Evolutionary conservation across 176 grass and related monocot genomes (phyloP).

Genomic region (Aegilops sharonensis): DNA sequence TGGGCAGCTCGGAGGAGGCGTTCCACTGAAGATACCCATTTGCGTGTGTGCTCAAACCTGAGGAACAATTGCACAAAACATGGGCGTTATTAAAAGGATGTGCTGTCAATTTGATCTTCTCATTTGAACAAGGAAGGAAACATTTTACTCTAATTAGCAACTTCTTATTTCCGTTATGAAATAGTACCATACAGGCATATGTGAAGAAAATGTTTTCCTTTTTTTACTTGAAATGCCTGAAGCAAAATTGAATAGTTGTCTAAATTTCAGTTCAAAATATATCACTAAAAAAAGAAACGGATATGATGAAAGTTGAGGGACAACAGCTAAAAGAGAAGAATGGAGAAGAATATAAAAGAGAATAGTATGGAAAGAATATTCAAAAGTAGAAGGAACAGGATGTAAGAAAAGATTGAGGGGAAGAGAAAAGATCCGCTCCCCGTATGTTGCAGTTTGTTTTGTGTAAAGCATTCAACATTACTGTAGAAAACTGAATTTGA

Average conservation of each 20-base stretch:
- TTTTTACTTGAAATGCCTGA: background rate
- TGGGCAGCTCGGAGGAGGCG: slow-evolving; percentile 33
- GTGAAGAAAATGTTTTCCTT: background rate
- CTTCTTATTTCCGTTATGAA: background rate
- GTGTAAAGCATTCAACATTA: background rate
- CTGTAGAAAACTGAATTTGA: background rate
- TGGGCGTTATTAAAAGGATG: background rate
- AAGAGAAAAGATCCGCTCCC: background rate
- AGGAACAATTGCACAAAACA: background rate
- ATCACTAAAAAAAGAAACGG: background rate
- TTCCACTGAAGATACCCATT: slow-evolving; percentile 53
- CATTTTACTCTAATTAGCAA: background rate
- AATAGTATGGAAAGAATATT: background rate
- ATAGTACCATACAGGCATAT: background rate
- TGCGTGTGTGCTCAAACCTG: slow-evolving; percentile 24
- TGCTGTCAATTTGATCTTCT: background rate
- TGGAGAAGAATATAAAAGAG: background rate
- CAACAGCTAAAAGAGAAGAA: background rate
- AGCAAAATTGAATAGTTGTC: background rate
- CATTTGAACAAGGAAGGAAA: background rate
- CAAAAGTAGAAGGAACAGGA: background rate
- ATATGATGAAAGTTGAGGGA: background rate
- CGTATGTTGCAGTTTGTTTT: background rate
- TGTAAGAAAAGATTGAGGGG: background rate
- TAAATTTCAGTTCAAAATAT: background rate